Evolutionary conservation across 1,284 basidiomycete species (phyloP).

Genomic region (Cystobasidium slooffiae): DNA sequence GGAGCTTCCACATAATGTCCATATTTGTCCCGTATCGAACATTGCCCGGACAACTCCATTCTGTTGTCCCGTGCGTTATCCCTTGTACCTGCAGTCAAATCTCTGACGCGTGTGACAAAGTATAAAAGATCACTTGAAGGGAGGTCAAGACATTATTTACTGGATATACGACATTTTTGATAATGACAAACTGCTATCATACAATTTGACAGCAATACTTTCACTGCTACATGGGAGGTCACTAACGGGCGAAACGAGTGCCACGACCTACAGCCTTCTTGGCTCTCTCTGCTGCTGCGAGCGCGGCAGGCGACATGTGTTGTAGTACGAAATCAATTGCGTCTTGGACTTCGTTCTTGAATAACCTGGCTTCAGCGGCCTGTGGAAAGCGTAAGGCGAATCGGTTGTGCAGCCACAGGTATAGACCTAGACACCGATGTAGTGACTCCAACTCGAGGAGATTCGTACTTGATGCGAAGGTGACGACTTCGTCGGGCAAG

Average conservation of each 20-base stretch:
- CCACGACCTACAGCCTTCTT: background rate
- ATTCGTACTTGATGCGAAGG: slow-evolving; percentile 45
- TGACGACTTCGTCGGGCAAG: background rate
- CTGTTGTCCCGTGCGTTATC: too few species aligned
- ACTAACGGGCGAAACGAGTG: background rate
- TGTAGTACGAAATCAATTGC: slow-evolving; percentile 54
- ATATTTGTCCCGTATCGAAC: too few species aligned
- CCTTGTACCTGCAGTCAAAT: too few species aligned
- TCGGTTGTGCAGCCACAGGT: slow-evolving; percentile 87
- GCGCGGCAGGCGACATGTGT: slow-evolving; percentile 52
- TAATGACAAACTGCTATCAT: too few species aligned
- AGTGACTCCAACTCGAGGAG: slow-evolving; percentile 71
- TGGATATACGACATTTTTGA: too few species aligned
- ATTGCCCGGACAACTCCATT: too few species aligned
- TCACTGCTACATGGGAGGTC: too few species aligned
- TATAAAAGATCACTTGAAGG: too few species aligned
- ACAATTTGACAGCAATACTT: too few species aligned
- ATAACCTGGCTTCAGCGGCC: slow-evolving; percentile 60
- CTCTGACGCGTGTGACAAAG: too few species aligned
- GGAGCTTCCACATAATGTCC: too few species aligned
- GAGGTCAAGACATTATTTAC: too few species aligned
- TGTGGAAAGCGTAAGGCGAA: slow-evolving; percentile 73
- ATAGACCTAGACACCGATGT: slow-evolving; percentile 79
- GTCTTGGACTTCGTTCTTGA: slow-evolving; percentile 46
- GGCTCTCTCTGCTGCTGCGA: slow-evolving; percentile 1